phyloP scores from a whole-genome alignment of 163 green algal species.

The Trebouxiophyceae sp. region DNA sequence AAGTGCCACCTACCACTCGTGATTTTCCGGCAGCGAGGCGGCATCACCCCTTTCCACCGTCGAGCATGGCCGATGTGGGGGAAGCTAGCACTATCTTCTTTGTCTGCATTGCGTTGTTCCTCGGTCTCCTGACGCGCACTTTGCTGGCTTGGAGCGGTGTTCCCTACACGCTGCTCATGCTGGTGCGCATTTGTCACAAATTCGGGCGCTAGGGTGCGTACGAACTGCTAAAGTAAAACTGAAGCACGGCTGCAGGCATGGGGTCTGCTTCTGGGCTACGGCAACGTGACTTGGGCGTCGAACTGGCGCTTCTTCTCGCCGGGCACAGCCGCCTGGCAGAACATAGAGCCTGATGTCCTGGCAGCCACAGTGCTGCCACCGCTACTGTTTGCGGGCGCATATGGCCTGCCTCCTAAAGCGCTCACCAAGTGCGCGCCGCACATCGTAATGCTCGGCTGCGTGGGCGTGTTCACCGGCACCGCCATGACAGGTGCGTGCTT shows the following conservation, averaged over 20 bases:
- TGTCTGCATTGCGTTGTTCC: no score
- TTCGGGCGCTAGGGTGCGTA: no score
- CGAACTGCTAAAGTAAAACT: no score
- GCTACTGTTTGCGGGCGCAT: conserved; percentile 26
- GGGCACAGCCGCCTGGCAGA: conserved; percentile 5
- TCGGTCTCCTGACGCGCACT: no score
- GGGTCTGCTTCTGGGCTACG: neutral
- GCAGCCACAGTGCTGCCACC: conserved; percentile 21
- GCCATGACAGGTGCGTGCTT: conserved; percentile 1
- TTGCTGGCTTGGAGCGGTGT: no score
- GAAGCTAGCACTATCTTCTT: no score
- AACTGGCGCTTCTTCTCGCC: neutral
- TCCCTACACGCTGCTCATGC: no score
- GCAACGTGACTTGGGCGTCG: neutral
- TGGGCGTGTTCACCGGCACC: neutral
- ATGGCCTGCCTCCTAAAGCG: conserved; percentile 17
- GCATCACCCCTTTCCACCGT: no score
- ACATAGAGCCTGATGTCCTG: conserved; percentile 16
- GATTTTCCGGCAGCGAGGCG: no score
- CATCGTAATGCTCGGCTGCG: conserved; percentile 15
- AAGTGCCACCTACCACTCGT: no score
- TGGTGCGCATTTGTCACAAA: no score
- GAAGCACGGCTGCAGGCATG: neutral
- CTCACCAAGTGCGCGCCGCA: conserved; percentile 3
- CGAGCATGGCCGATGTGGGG: no score